These are phyloP conservation scores for Penicillium sp. DNA, from an alignment of 2,329 filamentous ascomycete species.

Conservation along the genomic window DNA sequence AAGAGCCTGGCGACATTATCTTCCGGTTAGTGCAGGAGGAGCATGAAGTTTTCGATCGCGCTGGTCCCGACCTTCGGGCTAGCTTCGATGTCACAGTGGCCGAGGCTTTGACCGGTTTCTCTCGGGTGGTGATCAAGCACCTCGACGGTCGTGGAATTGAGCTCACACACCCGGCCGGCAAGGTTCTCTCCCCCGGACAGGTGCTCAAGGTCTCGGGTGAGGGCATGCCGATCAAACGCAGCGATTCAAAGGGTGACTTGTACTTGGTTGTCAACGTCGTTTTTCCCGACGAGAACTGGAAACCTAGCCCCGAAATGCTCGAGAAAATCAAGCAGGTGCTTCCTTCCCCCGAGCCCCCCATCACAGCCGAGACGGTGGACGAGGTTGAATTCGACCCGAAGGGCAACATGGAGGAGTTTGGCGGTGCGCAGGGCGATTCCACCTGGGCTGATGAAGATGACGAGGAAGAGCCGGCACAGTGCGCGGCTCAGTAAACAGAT, in stretches of 20 bases:
- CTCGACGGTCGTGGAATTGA: slow-evolving; percentile 90
- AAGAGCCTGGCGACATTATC: slow-evolving; percentile 89
- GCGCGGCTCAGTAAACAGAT: slow-evolving; percentile 50
- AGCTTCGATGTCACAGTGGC: slow-evolving; percentile 79
- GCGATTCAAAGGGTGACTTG: slow-evolving; percentile 81
- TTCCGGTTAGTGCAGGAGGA: slow-evolving; percentile 83
- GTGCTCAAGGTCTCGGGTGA: slow-evolving; percentile 84
- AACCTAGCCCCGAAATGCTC: slow-evolving; percentile 71
- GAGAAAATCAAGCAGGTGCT: slow-evolving; percentile 75
- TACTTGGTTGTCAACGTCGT: slow-evolving; percentile 84
- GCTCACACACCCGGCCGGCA: slow-evolving; percentile 76
- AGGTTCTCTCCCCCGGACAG: slow-evolving; percentile 81
- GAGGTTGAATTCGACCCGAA: slow-evolving; percentile 87
- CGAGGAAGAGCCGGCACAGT: slow-evolving; percentile 51
- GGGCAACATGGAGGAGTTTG: slow-evolving; percentile 75
- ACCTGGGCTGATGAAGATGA: slow-evolving; percentile 56
- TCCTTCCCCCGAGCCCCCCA: slow-evolving; percentile 64
- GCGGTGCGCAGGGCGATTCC: slow-evolving; percentile 47
- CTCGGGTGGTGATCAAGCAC: slow-evolving; percentile 86
- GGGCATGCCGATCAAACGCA: slow-evolving; percentile 91
- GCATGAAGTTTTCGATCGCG: slow-evolving; percentile 80
- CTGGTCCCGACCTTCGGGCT: slow-evolving; percentile 82
- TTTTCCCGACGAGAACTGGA: slow-evolving; percentile 88
- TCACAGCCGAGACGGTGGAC: slow-evolving; percentile 76
- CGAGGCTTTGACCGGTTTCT: slow-evolving; percentile 87